Conservation (phyloP, 2,329 filamentous ascomycete genomes). For the Metarhizium robertsii region DNA sequence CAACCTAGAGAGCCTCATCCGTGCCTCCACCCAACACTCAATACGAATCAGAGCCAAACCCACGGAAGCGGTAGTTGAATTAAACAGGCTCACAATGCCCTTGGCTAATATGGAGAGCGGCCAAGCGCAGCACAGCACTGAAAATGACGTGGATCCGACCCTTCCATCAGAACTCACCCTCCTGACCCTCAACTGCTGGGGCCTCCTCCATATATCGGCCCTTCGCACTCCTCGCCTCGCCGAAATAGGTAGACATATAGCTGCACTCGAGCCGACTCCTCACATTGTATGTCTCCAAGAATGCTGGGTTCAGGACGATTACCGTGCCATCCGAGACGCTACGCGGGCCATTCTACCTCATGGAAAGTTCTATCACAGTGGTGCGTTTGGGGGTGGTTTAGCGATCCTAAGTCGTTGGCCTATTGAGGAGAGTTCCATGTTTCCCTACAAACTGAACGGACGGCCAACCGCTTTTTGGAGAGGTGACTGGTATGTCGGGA, state of each 20-base stretch:
- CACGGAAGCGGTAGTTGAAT: not conserved
- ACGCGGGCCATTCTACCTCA: constrained; percentile 71
- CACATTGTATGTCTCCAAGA: constrained; percentile 92
- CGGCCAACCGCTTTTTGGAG: constrained; percentile 88
- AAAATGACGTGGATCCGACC: constrained; percentile 16
- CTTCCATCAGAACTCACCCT: constrained; percentile 59
- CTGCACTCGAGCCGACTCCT: constrained; percentile 55
- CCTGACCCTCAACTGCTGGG: constrained; percentile 94
- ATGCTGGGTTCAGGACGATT: constrained; percentile 85
- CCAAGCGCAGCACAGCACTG: not conserved
- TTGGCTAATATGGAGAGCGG: not conserved
- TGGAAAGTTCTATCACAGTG: constrained; percentile 87
- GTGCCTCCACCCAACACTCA: not conserved
- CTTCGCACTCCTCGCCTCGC: constrained; percentile 67
- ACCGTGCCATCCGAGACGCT: constrained; percentile 63
- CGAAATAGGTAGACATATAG: constrained; percentile 77
- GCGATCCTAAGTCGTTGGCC: constrained; percentile 89
- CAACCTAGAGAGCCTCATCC: not conserved
- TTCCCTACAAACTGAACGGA: constrained; percentile 81
- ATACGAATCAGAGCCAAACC: too few species aligned
- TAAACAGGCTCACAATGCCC: not conserved
- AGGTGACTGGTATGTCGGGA: constrained; percentile 94
- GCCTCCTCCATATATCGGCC: constrained; percentile 76
- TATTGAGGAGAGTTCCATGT: constrained; percentile 82
- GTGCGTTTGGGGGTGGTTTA: constrained; percentile 81